Percentiles rank a stretch among this genome's conserved stretches.
These are phyloP conservation scores for Colletotrichum liaoningense DNA, from an alignment of 2,329 filamentous ascomycete genomes.

Conservation along the genomic window DNA sequence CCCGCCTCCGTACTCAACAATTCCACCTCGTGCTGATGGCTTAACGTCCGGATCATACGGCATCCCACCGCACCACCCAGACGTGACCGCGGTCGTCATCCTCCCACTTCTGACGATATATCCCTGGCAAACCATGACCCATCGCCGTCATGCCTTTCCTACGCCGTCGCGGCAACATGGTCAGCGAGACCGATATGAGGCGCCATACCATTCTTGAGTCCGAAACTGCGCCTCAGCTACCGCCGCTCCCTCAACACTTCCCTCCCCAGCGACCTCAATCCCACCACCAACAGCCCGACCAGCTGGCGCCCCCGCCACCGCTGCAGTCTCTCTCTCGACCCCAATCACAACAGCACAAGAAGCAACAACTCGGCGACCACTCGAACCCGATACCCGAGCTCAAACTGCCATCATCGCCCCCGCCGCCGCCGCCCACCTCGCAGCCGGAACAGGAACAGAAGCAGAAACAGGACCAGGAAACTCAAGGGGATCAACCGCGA, in stretches of 20 bases:
- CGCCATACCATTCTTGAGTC: constrained; percentile 57
- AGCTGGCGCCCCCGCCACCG: not conserved
- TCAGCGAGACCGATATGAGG: constrained; percentile 69
- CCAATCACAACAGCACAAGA: constrained; percentile 19
- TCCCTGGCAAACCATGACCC: constrained; percentile 47
- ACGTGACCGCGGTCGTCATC: constrained; percentile 25
- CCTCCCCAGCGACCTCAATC: constrained; percentile 24
- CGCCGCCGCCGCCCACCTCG: not conserved
- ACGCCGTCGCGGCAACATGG: constrained; percentile 70
- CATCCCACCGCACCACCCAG: constrained; percentile 12
- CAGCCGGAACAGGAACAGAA: not conserved
- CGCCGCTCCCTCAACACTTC: constrained; percentile 37
- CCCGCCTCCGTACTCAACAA: not conserved
- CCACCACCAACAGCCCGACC: constrained; percentile 6
- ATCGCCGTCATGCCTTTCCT: constrained; percentile 67
- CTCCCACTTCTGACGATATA: constrained; percentile 17
- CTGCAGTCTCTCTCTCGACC: constrained; percentile 5
- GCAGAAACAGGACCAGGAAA: not conserved
- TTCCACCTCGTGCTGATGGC: constrained; percentile 27
- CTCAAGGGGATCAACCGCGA: not conserved
- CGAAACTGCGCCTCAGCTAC: constrained; percentile 44
- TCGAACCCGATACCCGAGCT: not conserved
- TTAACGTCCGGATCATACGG: constrained; percentile 29
- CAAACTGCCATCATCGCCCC: not conserved
- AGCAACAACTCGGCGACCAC: constrained; percentile 7